phyloP scores from a whole-genome alignment of 371 early-diverging fungal genomes.

The Mortierella sp. region DNA sequence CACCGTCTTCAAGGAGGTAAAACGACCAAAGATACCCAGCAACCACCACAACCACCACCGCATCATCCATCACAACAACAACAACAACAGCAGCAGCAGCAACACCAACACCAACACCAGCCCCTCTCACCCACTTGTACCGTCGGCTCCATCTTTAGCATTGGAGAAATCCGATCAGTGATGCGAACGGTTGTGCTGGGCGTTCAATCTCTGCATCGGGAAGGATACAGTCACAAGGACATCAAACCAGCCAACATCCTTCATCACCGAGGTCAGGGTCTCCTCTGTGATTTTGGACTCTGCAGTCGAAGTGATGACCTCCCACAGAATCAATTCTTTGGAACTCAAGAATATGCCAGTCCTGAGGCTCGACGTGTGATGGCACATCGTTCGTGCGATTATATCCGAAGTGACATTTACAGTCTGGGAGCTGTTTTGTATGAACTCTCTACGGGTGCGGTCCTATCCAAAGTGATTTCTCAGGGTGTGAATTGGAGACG shows the following conservation, averaged over 20 bases:
- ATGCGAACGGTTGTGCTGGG: slow-evolving; percentile 38
- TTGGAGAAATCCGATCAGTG: slow-evolving; percentile 37
- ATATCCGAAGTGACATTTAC: slow-evolving; percentile 39
- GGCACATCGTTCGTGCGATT: slow-evolving; percentile 27
- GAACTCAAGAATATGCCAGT: slow-evolving; percentile 43
- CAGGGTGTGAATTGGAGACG: slow-evolving; percentile 38
- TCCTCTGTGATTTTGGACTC: slow-evolving; percentile 46
- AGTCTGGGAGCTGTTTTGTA: slow-evolving; percentile 44
- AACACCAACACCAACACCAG: background rate
- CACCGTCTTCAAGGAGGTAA: slow-evolving; percentile 10
- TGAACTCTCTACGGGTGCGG: slow-evolving; percentile 42
- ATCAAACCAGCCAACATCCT: slow-evolving; percentile 53
- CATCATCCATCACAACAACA: background rate
- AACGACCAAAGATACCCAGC: too few species aligned
- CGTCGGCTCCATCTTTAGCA: slow-evolving; percentile 22
- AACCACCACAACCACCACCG: slow-evolving; percentile 1
- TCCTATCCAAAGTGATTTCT: slow-evolving; percentile 40
- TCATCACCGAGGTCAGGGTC: slow-evolving; percentile 14
- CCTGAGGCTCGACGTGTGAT: slow-evolving; percentile 46
- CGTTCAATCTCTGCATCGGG: slow-evolving; percentile 20
- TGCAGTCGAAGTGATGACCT: slow-evolving; percentile 39
- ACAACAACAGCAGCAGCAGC: too few species aligned
- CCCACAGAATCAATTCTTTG: slow-evolving; percentile 47
- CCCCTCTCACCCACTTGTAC: slow-evolving; percentile 25
- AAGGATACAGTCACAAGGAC: slow-evolving; percentile 52